These are phyloP conservation scores for Phytophthora sp. DNA, from an alignment of 352 stramenopile genomes.

Conservation along the genomic window DNA sequence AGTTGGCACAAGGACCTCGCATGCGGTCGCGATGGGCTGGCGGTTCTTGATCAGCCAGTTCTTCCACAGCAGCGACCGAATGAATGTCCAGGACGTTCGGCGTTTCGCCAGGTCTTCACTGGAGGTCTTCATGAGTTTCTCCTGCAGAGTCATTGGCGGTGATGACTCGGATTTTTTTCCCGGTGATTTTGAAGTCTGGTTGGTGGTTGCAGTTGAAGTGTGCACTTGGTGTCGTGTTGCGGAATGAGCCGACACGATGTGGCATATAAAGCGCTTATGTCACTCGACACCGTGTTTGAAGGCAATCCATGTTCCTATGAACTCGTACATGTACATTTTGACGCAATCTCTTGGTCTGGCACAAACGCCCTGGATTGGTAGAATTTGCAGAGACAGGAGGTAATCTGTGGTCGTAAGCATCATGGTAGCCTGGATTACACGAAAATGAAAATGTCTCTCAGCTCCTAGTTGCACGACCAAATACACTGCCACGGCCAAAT, in stretches of 20 bases:
- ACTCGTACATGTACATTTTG: no score
- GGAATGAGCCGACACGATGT: neutral
- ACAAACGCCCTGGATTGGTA: no score
- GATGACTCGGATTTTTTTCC: neutral
- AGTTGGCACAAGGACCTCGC: conserved; percentile 57
- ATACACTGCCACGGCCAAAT: no score
- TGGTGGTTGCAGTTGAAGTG: neutral
- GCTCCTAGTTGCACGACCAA: no score
- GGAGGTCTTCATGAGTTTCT: conserved; percentile 7
- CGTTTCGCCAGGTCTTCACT: conserved; percentile 1
- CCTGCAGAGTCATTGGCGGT: conserved; percentile 3
- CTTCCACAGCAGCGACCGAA: conserved; percentile 62
- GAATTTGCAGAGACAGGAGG: no score
- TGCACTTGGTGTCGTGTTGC: conserved; percentile 1
- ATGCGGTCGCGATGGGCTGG: conserved; percentile 45
- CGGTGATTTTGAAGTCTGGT: neutral
- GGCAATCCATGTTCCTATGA: no score
- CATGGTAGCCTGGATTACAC: no score
- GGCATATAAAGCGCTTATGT: neutral
- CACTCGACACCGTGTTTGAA: neutral
- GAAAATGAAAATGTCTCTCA: no score
- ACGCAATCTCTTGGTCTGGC: no score
- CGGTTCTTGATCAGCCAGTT: conserved; percentile 70
- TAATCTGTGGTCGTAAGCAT: no score
- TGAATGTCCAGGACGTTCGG: conserved; percentile 24